Conservation (phyloP, 345 rosid genomes). For the Raphanus raphanistrum region DNA sequence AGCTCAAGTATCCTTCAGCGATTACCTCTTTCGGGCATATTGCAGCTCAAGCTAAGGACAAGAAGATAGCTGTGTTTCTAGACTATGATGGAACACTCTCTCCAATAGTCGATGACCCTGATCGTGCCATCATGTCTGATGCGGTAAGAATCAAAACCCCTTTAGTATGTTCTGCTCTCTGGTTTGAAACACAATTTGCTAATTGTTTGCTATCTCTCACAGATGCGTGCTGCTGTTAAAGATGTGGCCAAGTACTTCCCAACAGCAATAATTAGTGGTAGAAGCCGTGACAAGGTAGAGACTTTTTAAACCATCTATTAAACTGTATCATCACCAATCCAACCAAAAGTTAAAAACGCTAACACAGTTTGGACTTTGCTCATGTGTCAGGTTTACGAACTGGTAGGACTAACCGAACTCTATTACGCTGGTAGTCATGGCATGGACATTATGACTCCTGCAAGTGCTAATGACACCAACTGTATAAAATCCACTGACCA, state of each 20-base stretch:
- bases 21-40: conserved; percentile 64
- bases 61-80: conserved; percentile 79
- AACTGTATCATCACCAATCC: neutral
- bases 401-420: conserved; percentile 92
- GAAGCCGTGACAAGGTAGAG: conserved; percentile 86
- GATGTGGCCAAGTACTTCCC: conserved; percentile 74
- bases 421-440: conserved; percentile 99
- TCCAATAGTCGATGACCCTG: conserved; percentile 97
- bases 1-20: conserved; percentile 92
- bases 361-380: conserved; percentile 19
- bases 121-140: conserved; percentile 77
- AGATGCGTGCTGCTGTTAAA: conserved; percentile 95
- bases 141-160: conserved; percentile 47
- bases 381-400: conserved; percentile 62
- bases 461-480: conserved; percentile 38
- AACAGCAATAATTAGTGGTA: conserved; percentile 93
- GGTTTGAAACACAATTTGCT: neutral
- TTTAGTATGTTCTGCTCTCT: too few relatives aligned
- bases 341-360: neutral
- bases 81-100: conserved; percentile 98
- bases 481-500: conserved; percentile 66
- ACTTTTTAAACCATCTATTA: neutral
- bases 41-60: conserved; percentile 57
- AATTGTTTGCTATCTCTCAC: neutral
- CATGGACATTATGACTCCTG: conserved; percentile 92